Evolutionary conservation across 495 filamentous ascomycete species (phyloP).

Genomic region (Thozetella sp.): DNA sequence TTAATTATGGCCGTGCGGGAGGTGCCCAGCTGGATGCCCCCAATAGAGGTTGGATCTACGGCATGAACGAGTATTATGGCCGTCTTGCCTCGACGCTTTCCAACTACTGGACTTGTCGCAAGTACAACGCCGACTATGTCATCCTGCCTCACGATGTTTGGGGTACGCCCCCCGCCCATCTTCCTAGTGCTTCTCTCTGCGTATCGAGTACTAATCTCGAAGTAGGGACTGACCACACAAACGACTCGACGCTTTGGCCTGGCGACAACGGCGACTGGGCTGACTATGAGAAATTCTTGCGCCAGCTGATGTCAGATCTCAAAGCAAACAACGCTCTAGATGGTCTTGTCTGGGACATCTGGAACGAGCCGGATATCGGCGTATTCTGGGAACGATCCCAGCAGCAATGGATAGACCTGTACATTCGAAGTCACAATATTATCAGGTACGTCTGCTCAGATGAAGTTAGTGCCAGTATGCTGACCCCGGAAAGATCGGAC

Average conservation of each 20-base stretch:
- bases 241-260: slow-evolving; percentile 19
- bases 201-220: too few species aligned
- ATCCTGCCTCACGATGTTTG: slow-evolving; percentile 43
- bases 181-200: too few species aligned
- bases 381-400: slow-evolving; percentile 30
- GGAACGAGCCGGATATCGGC: slow-evolving; percentile 41
- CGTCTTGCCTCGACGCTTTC: slow-evolving; percentile 38
- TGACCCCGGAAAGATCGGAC: slow-evolving; percentile 6
- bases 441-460: slow-evolving; percentile 21
- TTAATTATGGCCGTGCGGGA: slow-evolving; percentile 31
- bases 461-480: too few species aligned
- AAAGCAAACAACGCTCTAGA: slow-evolving; percentile 24
- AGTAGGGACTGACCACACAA: too few species aligned
- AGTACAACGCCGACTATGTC: slow-evolving; percentile 36
- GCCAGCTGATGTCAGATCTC: slow-evolving; percentile 25
- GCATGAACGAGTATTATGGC: slow-evolving; percentile 28
- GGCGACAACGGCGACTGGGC: slow-evolving; percentile 40
- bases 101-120: slow-evolving; percentile 36
- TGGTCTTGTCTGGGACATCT: slow-evolving; percentile 34
- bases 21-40: slow-evolving; percentile 31
- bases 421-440: slow-evolving; percentile 23
- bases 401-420: slow-evolving; percentile 24
- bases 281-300: slow-evolving; percentile 28
- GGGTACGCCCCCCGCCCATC: slow-evolving; percentile 32
- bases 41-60: slow-evolving; percentile 32